Evolutionary conservation across 441 rosid genomes (phyloP).

Genomic region (Syzygium syzygioides): DNA sequence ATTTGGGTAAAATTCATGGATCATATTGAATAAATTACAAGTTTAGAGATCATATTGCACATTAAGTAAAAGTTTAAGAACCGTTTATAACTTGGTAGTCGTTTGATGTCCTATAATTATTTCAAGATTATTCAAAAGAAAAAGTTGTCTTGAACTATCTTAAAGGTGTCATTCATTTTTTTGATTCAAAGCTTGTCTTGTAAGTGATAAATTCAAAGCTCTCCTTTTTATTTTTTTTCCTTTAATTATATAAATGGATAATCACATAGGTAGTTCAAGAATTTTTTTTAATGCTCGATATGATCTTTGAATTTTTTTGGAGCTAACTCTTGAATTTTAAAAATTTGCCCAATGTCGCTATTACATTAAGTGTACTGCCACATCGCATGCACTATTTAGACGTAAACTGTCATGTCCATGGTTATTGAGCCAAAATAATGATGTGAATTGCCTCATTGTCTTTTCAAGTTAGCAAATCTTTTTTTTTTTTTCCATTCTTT

Average conservation of each 20-base stretch:
- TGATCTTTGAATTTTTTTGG: not conserved
- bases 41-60: too few relatives aligned
- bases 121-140: too few relatives aligned
- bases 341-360: fast-evolving
- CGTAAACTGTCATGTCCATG: fast-evolving
- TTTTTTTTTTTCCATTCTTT: fast-evolving
- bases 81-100: not conserved
- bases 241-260: not conserved
- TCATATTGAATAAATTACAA: too few relatives aligned
- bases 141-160: too few relatives aligned
- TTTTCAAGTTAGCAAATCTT: not conserved
- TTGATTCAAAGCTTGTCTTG: not conserved
- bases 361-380: not conserved
- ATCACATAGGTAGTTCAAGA: fast-evolving
- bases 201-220: not conserved
- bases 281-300: not conserved
- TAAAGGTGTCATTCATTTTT: not conserved
- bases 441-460: fast-evolving
- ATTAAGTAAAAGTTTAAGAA: too few relatives aligned
- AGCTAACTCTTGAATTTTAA: not conserved
- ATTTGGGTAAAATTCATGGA: fast-evolving
- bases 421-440: not conserved
- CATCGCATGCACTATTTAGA: not conserved
- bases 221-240: not conserved
- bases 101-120: not conserved